Conservation (phyloP, 2,329 filamentous ascomycete species). For the Aspergillus tanneri region DNA sequence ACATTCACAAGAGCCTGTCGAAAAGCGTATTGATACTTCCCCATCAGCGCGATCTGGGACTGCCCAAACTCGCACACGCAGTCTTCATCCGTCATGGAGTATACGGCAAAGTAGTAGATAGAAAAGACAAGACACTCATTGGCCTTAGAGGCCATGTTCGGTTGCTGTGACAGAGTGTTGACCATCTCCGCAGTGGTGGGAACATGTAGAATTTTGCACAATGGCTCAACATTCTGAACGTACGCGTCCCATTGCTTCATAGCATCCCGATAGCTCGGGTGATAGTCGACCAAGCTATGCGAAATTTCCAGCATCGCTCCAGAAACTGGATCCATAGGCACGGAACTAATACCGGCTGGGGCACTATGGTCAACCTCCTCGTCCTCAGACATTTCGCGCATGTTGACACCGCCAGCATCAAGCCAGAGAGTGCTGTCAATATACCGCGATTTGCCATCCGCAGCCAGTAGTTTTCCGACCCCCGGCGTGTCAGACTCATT, state of each 20-base stretch:
- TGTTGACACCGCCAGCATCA: slow-evolving; percentile 26
- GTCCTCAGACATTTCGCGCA: slow-evolving; percentile 24
- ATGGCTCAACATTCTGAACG: slow-evolving; percentile 70
- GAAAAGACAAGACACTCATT: slow-evolving; percentile 39
- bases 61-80: slow-evolving; percentile 8
- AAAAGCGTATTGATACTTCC: slow-evolving; percentile 10
- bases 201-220: slow-evolving; percentile 70
- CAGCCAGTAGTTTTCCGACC: slow-evolving; percentile 9
- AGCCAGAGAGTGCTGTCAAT: slow-evolving; percentile 38
- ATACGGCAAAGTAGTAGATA: slow-evolving; percentile 24
- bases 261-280: slow-evolving; percentile 41
- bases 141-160: slow-evolving; percentile 27
- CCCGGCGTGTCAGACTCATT: no score
- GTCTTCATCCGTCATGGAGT: slow-evolving; percentile 18
- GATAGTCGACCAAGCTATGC: slow-evolving; percentile 26
- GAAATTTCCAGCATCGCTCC: background rate
- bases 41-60: slow-evolving; percentile 5
- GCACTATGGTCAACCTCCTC: slow-evolving; percentile 10
- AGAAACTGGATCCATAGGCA: background rate
- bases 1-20: slow-evolving; percentile 19
- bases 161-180: slow-evolving; percentile 55
- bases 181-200: slow-evolving; percentile 67
- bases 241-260: slow-evolving; percentile 74
- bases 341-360: background rate
- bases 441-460: slow-evolving; percentile 43